These are phyloP conservation scores for Lactifluus rugatus DNA, from an alignment of 768 basidiomycete genomes.

Conservation along the genomic window DNA sequence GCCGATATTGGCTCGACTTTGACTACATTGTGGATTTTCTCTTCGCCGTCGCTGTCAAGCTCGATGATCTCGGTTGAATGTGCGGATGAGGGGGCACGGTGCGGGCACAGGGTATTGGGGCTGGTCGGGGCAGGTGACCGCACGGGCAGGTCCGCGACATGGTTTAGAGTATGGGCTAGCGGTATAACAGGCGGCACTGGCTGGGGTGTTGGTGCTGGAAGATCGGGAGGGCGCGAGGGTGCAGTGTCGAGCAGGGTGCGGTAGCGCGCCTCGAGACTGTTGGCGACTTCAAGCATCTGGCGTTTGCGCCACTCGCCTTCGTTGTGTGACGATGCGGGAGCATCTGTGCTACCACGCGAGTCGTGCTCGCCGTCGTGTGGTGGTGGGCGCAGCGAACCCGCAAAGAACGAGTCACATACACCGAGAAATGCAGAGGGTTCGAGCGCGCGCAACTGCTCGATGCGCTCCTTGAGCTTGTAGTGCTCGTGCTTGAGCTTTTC, in stretches of 20 bases:
- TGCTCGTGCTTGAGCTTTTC: conserved; percentile 89
- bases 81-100: not conserved
- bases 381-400: conserved; percentile 26
- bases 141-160: not conserved
- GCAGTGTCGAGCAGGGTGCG: conserved; percentile 50
- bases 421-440: conserved; percentile 59
- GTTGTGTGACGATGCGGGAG: conserved; percentile 25
- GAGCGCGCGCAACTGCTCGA: conserved; percentile 73
- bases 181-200: not conserved
- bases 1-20: not conserved
- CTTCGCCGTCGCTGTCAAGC: conserved; percentile 15
- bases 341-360: not conserved
- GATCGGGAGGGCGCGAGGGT: conserved; percentile 33
- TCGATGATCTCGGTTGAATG: conserved; percentile 5
- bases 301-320: conserved; percentile 70
- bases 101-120: not conserved
- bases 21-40: not conserved
- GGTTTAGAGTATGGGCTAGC: not conserved
- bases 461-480: conserved; percentile 82
- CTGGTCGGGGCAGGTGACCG: not conserved
- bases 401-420: conserved; percentile 48
- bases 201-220: conserved; percentile 1
- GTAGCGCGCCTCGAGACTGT: conserved; percentile 60
- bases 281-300: conserved; percentile 66
- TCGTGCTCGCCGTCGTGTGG: conserved; percentile 28